Base-by-base conservation (phyloP, 2,329 filamentous ascomycete genomes). In the Dendryphion nanum region DNA sequence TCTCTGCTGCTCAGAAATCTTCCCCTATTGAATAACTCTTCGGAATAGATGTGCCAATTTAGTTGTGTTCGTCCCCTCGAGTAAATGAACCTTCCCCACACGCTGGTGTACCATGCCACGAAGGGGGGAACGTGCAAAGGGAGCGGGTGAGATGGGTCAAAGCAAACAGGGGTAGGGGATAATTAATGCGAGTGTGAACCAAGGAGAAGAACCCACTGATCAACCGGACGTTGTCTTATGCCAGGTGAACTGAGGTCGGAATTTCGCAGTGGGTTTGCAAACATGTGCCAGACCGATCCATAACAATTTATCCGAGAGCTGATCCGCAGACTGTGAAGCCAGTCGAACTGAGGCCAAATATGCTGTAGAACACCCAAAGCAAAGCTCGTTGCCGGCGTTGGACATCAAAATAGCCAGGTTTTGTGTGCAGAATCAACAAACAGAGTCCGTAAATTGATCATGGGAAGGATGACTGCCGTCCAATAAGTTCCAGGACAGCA, bases 61-160 rank as follows among this genome's bases (percentile, higher is more conserved):
- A 50, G 44, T 44, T 55, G 42, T 62, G 41, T 53, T 62, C 61
- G 51, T 63, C 62, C 62, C 63, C 62, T 59, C 40, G 18, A 41
- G 45, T 48, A 42, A 59, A 48, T 55, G 53, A 56, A 52, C 47
- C 63, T 55, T 66, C 63, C 63, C 63, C 63, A 66, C 57, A 60
- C 59, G 62, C 63, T 61, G 62, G 56, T 52, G 64, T 59, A 66
- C 62, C 59, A 65, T 58, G 47, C 57, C 55, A 49, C 49, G 58
- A 57, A 61, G 57, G 57, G 47, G 57, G 48, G 55, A 58, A 59
- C 53, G 53, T 51, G 47, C 44, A 44, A 53, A 59, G 47, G 56
- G 42, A 51, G 32, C 16, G 30, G 31, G 14, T 33, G 50, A 42
- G 44, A 40, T 35, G 41, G 54, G 41, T 58, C 55, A 49, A 59